Evolutionary conservation across 768 basidiomycete genomes (phyloP), one percentile per base, ranked within the genome.

Genomic region (Pisolithus albus): DNA sequence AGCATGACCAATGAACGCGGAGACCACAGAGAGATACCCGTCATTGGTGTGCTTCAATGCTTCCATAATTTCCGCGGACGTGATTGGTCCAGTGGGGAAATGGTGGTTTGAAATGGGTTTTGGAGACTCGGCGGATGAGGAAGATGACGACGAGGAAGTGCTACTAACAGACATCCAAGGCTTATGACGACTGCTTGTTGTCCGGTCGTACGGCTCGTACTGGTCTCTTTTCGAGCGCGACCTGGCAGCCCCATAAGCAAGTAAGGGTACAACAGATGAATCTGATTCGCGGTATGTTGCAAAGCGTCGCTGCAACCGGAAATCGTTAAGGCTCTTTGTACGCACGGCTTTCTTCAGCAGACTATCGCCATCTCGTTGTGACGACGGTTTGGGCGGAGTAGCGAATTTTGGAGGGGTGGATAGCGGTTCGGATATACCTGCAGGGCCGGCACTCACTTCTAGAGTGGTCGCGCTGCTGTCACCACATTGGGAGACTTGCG

Each of bases 1-100:
- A 1, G 92, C 89, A 64, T 97, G 93, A 1, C 94, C 95, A 60
- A 99, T 96, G 66, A 99, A 93, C 6, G 94, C 95, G 19, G 96
- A 94, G 62, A 96, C 92, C 18, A 92, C 89, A 5, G 92, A 95
- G 10, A 98, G 75, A 60, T 94, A 88, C 46, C 86, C 81, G 63
- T 96, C 93, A 64, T 96, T 92, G 13, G 89, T 89, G 55, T 75
- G 70, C n/a, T 86, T 82, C 42, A 96, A 76, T 7, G 85, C 82
- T 52, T 86, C 84, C 68, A 87, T 75, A 5, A 90, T 80, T 60
- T 88, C 84, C 2, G 75, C 67, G 44, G 83, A 74, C 21, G 78
- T 82, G 36, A 83, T 81, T 43, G 86, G 83, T 4, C 91, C 91
- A 37, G 75, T 75, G 38, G 88, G 90, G 61, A 90, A 88, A 23